Conservation (phyloP, 257 asterid genomes). For the Nicotiana knightiana region DNA sequence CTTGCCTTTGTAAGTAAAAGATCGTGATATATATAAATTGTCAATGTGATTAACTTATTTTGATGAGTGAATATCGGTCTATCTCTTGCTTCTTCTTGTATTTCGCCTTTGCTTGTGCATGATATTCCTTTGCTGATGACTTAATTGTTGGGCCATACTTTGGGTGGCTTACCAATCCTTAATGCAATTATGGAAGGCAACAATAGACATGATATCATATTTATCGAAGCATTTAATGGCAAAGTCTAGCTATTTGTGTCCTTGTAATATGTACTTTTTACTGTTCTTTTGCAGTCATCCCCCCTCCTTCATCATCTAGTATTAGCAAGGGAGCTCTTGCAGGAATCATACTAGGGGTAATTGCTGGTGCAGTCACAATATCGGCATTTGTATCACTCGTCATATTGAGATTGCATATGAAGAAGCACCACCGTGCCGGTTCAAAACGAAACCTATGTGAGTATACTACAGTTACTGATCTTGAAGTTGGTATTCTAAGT, state of each 20-base stretch:
- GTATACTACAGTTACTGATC: conserved; percentile 27
- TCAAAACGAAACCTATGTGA: conserved; percentile 66
- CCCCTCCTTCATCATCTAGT: conserved; percentile 40
- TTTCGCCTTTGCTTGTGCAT: background rate
- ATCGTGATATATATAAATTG: background rate
- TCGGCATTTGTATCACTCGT: conserved; percentile 59
- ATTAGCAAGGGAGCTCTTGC: conserved; percentile 78
- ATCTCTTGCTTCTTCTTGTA: conserved; percentile 6
- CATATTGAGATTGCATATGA: conserved; percentile 45
- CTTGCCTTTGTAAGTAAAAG: background rate
- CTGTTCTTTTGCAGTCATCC: conserved; percentile 39
- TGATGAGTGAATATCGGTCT: background rate
- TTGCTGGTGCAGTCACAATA: conserved; percentile 65
- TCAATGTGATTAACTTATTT: background rate
- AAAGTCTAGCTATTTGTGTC: background rate
- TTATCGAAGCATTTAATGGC: background rate
- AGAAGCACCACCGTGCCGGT: conserved; percentile 30
- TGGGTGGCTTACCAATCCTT: background rate
- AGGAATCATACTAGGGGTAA: conserved; percentile 68
- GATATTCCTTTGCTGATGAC: background rate
- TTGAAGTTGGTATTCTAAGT: background rate
- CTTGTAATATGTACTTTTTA: conserved; percentile 13
- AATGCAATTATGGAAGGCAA: background rate
- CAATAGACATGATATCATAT: background rate
- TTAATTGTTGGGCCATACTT: background rate